Evolutionary conservation across 495 filamentous ascomycete genomes (phyloP), one percentile per base, ranked within the genome.

Genomic region (Venustampulla echinocandica): DNA sequence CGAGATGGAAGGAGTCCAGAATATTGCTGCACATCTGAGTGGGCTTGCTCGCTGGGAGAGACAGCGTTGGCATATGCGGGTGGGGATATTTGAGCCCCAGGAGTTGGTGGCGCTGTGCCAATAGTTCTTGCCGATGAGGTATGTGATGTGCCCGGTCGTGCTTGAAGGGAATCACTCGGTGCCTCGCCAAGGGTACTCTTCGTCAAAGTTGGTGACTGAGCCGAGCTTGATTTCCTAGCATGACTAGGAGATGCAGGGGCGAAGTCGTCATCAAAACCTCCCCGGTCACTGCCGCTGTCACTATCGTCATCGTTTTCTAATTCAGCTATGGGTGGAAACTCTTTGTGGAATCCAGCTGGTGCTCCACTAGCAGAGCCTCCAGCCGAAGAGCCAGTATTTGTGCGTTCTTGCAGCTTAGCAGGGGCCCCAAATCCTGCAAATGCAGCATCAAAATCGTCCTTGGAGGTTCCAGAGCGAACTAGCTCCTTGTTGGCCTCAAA

Each of bases 261-360:
- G 56, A 97, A 96, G 56, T 95, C 81, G 59, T 98, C 90, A 46
- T 90, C 90, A 58, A 97, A 98, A 0, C 90, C 85, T 35, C 70
- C 80, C 32, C 85, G 54, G 27, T 76, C 86, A 53, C 75, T 82
- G n/a, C 81, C 87, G 47, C 83, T 87, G 25, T 90, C 87, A 46
- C 72, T 82, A 47, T 85, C 80, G 11, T 90, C 87, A 50, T 92
- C 86, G 40, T 82, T 71, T 34, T 81, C 81, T 25, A 95, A 61
- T 56, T 95, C 90, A 28, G 81, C 81, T 47, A 97, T 95, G 1
- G 92, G 92, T 25, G 93, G 93, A 65, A 97, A 97, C 58, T 97
- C 92, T n/a, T 75, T 64, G 55, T 77, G 66, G 47, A 82, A 77
- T 4, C 60, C 61, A 10, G 52, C 24, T 22, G 47, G 22, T 14